Evolutionary conservation across 371 early-diverging fungal genomes (phyloP), one percentile per base, ranked within the genome.

Genomic region (Chytridium lagenaria): DNA sequence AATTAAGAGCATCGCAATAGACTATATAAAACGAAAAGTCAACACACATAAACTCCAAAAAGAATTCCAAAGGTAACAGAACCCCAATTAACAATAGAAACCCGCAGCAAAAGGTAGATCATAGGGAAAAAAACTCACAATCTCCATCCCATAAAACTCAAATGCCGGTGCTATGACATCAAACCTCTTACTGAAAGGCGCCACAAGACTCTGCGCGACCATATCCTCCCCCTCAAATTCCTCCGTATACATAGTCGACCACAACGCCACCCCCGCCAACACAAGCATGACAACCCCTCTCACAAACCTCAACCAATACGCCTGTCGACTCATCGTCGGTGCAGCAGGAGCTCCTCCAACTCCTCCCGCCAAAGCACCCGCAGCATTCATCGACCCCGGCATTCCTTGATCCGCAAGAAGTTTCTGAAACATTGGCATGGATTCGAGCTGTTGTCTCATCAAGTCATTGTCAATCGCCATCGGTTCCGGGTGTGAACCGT

Each of bases 91-190:
- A 19, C 19, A 12, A 44, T 7, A 44, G 19, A 44, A 44, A 7
- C 19, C 44, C 12, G 19, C 19, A 44, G 44, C 44, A 44, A 44
- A 44, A 19, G 7, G 44, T 44, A n/a, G n/a, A n/a, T n/a, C n/a
- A n/a, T n/a, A n/a, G n/a, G n/a, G 44, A 44, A 44, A 5, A 52
- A 12, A 5, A 26, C 55, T 52, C 55, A 52, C 55, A 52, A 52
- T 52, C 26, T 52, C 55, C 12, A 12, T 52, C 23, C 55, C 55
- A 26, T 22, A 52, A 26, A 52, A 22, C 12, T 52, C 55, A 26
- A 52, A 26, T 23, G 26, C 5, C 26, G 55, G 55, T 5, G 26
- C 26, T 5, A 52, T 5, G 26, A 26, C 5, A 26, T 52, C 55
- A 26, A n/a, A 26, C 16, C 55, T 52, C 26, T 52, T 52, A 7